Evolutionary conservation across 768 basidiomycete species (phyloP).

Genomic region (Tulasnella sp.): DNA sequence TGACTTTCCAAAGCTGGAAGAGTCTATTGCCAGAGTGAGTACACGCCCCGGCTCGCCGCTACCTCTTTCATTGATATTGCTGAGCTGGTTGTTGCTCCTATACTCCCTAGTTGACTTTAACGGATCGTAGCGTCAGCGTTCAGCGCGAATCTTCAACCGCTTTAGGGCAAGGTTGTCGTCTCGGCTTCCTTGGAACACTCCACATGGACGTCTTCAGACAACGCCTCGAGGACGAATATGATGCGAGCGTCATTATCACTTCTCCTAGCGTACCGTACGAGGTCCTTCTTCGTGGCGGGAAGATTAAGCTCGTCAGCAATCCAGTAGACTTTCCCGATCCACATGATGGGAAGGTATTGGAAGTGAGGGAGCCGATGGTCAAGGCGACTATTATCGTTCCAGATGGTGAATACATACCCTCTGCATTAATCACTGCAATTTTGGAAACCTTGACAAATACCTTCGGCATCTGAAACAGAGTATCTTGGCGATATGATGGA

Average conservation of each 20-base stretch:
- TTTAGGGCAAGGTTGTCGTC: constrained; percentile 85
- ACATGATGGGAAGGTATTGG: constrained; percentile 53
- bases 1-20: constrained; percentile 90
- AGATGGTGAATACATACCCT: too few species aligned
- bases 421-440: constrained; percentile 13
- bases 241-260: constrained; percentile 88
- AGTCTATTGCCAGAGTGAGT: constrained; percentile 80
- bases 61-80: constrained; percentile 11
- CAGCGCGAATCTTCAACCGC: constrained; percentile 90
- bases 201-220: constrained; percentile 98
- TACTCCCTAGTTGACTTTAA: constrained; percentile 54
- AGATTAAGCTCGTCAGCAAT: constrained; percentile 66
- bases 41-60: too few species aligned
- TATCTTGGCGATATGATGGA: constrained; percentile 97
- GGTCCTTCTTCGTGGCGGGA: constrained; percentile 56
- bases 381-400: constrained; percentile 91
- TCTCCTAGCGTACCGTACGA: constrained; percentile 87
- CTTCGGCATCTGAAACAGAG: constrained; percentile 39
- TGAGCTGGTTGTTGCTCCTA: constrained; percentile 9
- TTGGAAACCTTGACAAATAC: not conserved
- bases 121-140: constrained; percentile 79
- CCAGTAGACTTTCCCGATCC: constrained; percentile 92
- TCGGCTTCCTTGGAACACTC: constrained; percentile 90
- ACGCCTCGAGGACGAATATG: constrained; percentile 91
- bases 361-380: constrained; percentile 86